Evolutionary conservation across 768 basidiomycete genomes (phyloP).

Genomic region (Pleurotus ostreatus): DNA sequence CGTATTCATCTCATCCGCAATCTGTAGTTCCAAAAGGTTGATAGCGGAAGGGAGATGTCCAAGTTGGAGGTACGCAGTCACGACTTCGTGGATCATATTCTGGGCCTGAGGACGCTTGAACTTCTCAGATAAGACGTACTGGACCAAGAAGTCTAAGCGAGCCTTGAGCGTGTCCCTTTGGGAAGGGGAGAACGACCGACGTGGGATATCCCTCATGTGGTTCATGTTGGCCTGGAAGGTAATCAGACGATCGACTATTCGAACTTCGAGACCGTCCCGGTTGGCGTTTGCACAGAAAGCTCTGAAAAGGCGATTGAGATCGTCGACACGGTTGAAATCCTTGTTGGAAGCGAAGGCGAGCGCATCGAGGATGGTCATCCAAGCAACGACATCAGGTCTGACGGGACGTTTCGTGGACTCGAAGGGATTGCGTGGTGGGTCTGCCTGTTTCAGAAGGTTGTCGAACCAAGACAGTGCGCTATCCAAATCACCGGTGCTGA

Average conservation of each 20-base stretch:
- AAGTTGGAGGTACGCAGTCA: neutral
- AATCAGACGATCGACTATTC: conserved; percentile 33
- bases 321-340: conserved; percentile 34
- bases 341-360: conserved; percentile 37
- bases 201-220: conserved; percentile 20
- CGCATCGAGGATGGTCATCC: conserved; percentile 55
- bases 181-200: neutral
- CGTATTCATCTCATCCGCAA: neutral
- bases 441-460: conserved; percentile 46
- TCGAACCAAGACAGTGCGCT: conserved; percentile 74
- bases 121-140: neutral
- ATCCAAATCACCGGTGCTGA: conserved; percentile 50
- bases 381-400: conserved; percentile 51
- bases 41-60: neutral
- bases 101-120: neutral
- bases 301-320: conserved; percentile 55
- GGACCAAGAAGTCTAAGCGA: conserved; percentile 9
- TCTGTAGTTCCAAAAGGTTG: neutral
- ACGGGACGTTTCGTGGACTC: conserved; percentile 38
- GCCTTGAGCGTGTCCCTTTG: neutral
- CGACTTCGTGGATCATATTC: neutral
- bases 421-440: conserved; percentile 28
- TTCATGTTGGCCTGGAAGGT: conserved; percentile 40
- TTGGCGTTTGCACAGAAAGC: conserved; percentile 28
- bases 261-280: conserved; percentile 30